A percentile compares a stretch with the other conserved stretches of the same genome.
Conservation (phyloP, 345 rosid species). For the Lumnitzera racemosa region DNA sequence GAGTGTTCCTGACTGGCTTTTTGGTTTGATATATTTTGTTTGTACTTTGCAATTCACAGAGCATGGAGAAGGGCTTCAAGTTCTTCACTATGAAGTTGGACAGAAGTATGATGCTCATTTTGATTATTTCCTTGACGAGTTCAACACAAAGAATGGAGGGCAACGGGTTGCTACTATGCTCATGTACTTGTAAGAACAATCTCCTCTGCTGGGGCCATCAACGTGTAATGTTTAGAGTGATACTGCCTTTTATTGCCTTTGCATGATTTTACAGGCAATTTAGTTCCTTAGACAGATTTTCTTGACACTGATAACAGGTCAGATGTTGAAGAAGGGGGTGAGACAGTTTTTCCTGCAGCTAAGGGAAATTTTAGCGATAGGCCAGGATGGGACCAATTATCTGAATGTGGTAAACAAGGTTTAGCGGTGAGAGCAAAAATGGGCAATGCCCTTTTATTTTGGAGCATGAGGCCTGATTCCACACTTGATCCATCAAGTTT, state of each 20-base stretch:
- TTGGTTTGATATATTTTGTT: background rate
- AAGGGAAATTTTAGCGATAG: constrained; percentile 53
- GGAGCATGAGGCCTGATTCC: constrained; percentile 95
- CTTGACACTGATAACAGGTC: constrained; percentile 41
- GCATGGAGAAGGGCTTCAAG: constrained; percentile 87
- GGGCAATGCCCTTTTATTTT: constrained; percentile 85
- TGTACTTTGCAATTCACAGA: constrained; percentile 29
- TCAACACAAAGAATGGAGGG: constrained; percentile 82
- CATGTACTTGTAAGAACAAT: constrained; percentile 69
- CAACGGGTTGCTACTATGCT: constrained; percentile 88
- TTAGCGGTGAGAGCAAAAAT: constrained; percentile 70
- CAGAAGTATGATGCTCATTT: constrained; percentile 84
- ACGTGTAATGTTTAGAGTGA: background rate
- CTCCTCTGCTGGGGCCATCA: background rate
- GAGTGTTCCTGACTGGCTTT: background rate
- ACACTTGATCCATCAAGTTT: constrained; percentile 78
- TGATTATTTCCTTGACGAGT: constrained; percentile 90
- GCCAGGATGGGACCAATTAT: constrained; percentile 75
- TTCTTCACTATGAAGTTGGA: constrained; percentile 83
- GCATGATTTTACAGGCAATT: background rate
- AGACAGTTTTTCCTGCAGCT: constrained; percentile 81
- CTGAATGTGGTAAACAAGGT: constrained; percentile 77
- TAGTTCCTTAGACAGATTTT: constrained; percentile 1
- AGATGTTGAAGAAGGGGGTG: constrained; percentile 98
- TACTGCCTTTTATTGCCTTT: background rate